These are phyloP conservation scores for Cephaloascus albidus DNA, from an alignment of 805 yeast genomes.

Conservation along the genomic window DNA sequence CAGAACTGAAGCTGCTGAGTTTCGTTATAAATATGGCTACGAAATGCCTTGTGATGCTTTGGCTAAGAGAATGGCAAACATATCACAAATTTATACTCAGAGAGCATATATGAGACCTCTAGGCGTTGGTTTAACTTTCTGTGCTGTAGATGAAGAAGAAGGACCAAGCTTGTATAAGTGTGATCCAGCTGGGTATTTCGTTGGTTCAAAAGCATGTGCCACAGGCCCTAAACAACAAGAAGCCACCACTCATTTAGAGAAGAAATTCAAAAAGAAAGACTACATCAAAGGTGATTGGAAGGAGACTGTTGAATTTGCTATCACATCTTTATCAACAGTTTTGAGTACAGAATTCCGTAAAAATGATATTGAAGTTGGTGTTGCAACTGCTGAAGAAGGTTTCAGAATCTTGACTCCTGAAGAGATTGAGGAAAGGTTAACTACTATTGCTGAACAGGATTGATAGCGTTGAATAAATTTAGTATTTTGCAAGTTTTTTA, in stretches of 20 bases:
- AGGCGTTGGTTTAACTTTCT: slow-evolving; percentile 87
- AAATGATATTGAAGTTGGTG: slow-evolving; percentile 89
- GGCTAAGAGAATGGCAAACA: slow-evolving; percentile 91
- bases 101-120: slow-evolving; percentile 98
- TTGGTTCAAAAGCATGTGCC: slow-evolving; percentile 85
- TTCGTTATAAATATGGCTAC: slow-evolving; percentile 88
- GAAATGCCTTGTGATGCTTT: slow-evolving; percentile 93
- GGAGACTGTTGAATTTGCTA: slow-evolving; percentile 81
- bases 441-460: slow-evolving; percentile 95
- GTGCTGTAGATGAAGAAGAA: slow-evolving; percentile 78
- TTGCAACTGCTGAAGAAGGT: slow-evolving; percentile 59
- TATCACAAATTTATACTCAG: slow-evolving; percentile 93
- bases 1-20: slow-evolving; percentile 92
- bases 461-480: slow-evolving; percentile 15
- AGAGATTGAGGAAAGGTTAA: slow-evolving; percentile 89
- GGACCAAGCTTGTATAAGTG: slow-evolving; percentile 90
- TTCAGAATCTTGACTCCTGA: slow-evolving; percentile 72
- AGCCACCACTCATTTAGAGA: slow-evolving; percentile 81
- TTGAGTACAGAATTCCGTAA: slow-evolving; percentile 90
- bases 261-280: slow-evolving; percentile 70
- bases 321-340: slow-evolving; percentile 76
- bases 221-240: slow-evolving; percentile 98
- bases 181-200: slow-evolving; percentile 96
- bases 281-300: slow-evolving; percentile 77
- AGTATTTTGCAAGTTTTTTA: background rate